Evolutionary conservation across 2,329 filamentous ascomycete genomes (phyloP), one percentile per base, ranked within the genome.

Genomic region (Cordyceps pruinosa): DNA sequence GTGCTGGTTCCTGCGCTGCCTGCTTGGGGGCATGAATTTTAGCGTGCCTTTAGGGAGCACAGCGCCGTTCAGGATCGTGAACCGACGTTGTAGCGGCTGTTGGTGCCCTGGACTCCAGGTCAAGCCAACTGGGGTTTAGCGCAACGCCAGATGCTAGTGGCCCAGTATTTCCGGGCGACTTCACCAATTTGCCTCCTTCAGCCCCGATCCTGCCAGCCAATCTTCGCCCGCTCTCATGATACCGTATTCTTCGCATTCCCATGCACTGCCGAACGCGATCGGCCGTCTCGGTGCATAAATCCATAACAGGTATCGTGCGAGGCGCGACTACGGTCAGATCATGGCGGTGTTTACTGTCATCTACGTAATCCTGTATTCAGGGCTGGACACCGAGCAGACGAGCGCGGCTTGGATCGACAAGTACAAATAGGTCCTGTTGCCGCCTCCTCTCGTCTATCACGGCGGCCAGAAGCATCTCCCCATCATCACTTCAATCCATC

Each of bases 201-300:
- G 54, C 54, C 28, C 21, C 21, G 25, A n/a, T 17, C 39, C 15
- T 23, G 5, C 19, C 28, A 51, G 23, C 47, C 37, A 56, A 46
- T 46, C 44, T 28, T 25, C n/a, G n/a, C n/a, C 34, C 32, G 25
- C 26, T 37, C 17, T 7, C 17, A n/a, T 21, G n/a, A 9, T 5
- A 39, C 39, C 55, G 55, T 57, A 57, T 57, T 51, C 55, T 45
- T 57, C 55, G 55, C 32, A 28, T 51, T 57, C 9, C 26, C 28
- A 19, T 45, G 28, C 55, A 49, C 35, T 44, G 28, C 45, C 54
- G 26, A 44, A 49, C n/a, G 17, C 54, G 45, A 56, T 44, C 54
- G 17, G 28, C 26, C 35, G 25, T 23, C 54, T 56, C 45, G 54
- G 54, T 7, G 15, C 26, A 56, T 49, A 44, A 15, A 21, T 35